Base-by-base conservation (phyloP, 441 rosid species). In the Lepidium campestre region DNA sequence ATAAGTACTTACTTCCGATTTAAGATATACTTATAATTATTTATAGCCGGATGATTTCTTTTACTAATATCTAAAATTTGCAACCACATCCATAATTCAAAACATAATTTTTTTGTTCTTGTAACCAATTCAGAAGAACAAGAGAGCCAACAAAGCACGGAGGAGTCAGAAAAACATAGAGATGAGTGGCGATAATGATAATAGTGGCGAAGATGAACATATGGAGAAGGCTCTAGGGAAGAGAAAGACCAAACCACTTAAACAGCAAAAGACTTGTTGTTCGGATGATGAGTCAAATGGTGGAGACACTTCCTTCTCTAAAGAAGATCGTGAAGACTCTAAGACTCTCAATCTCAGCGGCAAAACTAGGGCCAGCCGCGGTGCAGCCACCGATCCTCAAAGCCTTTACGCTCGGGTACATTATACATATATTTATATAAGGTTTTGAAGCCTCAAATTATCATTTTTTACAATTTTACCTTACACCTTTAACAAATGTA, bases 371-470 rank as follows among this genome's bases (percentile, higher is more conserved):
- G 91, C 93, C 19, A 71, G 85, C 10, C 78, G 86, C 13, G 90
- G 91, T 0, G 78, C 86, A 0, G 91, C 94, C 13, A 85, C 91
- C 0, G 96, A 89, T 72, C 93, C 96, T 17, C 91, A 84, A 70
- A 84, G 87, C 75, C 83, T 89, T 27, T 85, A 87, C 55, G 91
- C 96, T 23, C 83, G 96, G 79, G 89, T 87, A 81, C 47, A 4
- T 4, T 12, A 9, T 8, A 18, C 32, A 20, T 40, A 13, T 3
- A 18, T 9, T 5, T 57, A 9, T 22, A 20, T 61, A 13, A n/a
- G n/a, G n/a, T 34, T 2, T 23, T 6, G 32, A 19, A 12, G 23
- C 46, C 48, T 62, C 9, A 4, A n/a, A n/a, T n/a, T n/a, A n/a
- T n/a, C n/a, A n/a, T n/a, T 19, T 39, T 17, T 45, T 64, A 4